Percentiles rank a stretch among this genome's conserved stretches.
phyloP scores from a whole-genome alignment of 768 basidiomycete species.

The Trametes maxima region DNA sequence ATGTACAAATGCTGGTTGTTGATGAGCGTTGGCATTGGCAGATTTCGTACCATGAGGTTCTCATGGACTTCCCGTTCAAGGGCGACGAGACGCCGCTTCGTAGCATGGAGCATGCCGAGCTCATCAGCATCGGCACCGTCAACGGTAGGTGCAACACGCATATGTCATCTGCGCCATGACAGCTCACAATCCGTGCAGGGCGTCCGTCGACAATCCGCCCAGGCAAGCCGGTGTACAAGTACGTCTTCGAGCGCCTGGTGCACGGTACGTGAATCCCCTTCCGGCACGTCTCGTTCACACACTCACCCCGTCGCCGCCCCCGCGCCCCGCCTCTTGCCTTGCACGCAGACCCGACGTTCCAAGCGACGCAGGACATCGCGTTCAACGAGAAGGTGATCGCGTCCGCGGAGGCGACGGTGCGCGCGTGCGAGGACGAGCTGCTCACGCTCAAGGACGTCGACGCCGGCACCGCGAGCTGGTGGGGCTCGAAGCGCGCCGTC shows the following conservation, averaged over 20 bases:
- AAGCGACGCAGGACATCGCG: conserved; percentile 78
- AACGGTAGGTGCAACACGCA: conserved; percentile 58
- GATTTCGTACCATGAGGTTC: conserved; percentile 80
- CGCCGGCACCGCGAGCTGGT: conserved; percentile 47
- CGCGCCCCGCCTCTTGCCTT: not conserved
- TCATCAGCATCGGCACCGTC: conserved; percentile 77
- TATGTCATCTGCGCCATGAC: not conserved
- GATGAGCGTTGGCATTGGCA: conserved; percentile 31
- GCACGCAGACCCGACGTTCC: conserved; percentile 69
- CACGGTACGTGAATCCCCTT: conserved; percentile 51
- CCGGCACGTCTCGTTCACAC: not conserved
- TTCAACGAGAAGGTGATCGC: conserved; percentile 70
- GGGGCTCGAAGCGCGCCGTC: conserved; percentile 52
- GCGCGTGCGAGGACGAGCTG: conserved; percentile 77
- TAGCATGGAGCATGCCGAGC: conserved; percentile 85
- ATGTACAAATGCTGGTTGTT: not conserved
- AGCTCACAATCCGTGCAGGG: conserved; percentile 45
- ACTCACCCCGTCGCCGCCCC: not conserved
- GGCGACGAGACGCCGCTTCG: conserved; percentile 83
- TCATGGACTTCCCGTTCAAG: conserved; percentile 88
- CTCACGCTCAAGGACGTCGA: conserved; percentile 66
- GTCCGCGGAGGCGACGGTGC: conserved; percentile 62
- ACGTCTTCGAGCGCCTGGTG: conserved; percentile 81
- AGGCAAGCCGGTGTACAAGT: conserved; percentile 88
- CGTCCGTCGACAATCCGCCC: conserved; percentile 83